Evolutionary conservation across 202 grass and related monocot species (phyloP).

Genomic region (Sporobolus alterniflorus): DNA sequence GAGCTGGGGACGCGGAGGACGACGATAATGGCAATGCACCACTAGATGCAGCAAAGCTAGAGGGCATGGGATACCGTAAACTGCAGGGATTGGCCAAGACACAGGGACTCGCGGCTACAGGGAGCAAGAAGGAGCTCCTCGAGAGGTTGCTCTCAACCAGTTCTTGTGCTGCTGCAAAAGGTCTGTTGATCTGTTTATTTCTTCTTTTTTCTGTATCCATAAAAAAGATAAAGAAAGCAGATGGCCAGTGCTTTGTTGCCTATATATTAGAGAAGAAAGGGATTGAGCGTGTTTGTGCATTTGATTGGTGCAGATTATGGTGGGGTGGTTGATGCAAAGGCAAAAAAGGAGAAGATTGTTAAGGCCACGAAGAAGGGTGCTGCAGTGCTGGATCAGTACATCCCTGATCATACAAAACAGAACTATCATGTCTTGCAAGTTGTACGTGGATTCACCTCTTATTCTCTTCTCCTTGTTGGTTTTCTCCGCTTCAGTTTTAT

Average conservation of each 20-base stretch:
- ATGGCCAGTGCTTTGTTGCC: no score
- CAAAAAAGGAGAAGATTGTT: constrained; percentile 74
- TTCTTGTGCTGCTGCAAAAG: constrained; percentile 15
- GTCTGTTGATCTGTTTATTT: constrained; percentile 31
- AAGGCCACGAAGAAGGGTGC: constrained; percentile 82
- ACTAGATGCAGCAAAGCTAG: constrained; percentile 47
- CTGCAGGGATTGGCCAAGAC: constrained; percentile 63
- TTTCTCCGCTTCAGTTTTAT: background rate
- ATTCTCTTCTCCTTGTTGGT: background rate
- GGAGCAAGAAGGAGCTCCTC: constrained; percentile 59
- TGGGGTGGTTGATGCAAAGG: constrained; percentile 40
- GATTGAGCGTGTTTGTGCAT: background rate
- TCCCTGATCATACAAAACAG: constrained; percentile 72
- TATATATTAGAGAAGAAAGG: no score
- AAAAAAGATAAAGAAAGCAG: no score
- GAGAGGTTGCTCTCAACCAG: constrained; percentile 48
- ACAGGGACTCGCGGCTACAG: constrained; percentile 53
- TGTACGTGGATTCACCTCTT: constrained; percentile 47
- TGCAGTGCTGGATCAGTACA: constrained; percentile 74
- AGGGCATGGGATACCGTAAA: constrained; percentile 61
- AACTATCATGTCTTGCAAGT: constrained; percentile 85
- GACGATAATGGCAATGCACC: constrained; percentile 15
- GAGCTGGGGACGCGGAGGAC: background rate
- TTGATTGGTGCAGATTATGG: constrained; percentile 42
- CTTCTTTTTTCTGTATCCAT: no score